Conservation (phyloP, 306 rosid genomes). For the Cicer bijugum region DNA sequence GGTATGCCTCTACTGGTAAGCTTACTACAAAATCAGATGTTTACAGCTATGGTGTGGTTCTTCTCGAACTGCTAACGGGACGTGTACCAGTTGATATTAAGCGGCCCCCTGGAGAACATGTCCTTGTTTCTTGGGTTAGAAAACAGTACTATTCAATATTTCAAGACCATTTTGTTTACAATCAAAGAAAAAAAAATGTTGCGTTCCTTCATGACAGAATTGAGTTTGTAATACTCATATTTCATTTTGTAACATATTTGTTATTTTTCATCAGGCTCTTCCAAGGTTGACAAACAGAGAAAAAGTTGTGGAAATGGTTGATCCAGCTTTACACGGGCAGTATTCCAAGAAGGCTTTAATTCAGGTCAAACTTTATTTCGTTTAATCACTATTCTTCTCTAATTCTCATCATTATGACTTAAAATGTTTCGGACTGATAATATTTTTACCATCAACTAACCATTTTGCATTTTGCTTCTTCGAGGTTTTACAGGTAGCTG, state of each 20-base stretch:
- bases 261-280: constrained; percentile 72
- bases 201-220: background rate
- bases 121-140: constrained; percentile 95
- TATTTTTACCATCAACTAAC: constrained; percentile 25
- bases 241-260: background rate
- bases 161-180: constrained; percentile 10
- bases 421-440: constrained; percentile 5
- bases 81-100: constrained; percentile 86
- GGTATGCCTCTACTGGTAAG: constrained; percentile 90
- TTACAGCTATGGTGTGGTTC: constrained; percentile 92
- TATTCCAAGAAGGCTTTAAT: constrained; percentile 87
- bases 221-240: background rate
- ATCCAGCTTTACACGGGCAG: constrained; percentile 75
- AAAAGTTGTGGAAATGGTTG: constrained; percentile 84
- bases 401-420: constrained; percentile 17
- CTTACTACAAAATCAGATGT: constrained; percentile 95
- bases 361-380: constrained; percentile 62
- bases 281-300: constrained; percentile 89
- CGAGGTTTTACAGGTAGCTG: constrained; percentile 65
- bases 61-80: constrained; percentile 89
- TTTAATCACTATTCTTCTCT: background rate
- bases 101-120: constrained; percentile 84
- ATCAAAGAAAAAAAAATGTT: background rate
- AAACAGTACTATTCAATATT: constrained; percentile 14
- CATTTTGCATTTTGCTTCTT: constrained; percentile 5